Evolutionary conservation across 148 eudicot species (phyloP).

Genomic region (Nepenthes mirabilis): DNA sequence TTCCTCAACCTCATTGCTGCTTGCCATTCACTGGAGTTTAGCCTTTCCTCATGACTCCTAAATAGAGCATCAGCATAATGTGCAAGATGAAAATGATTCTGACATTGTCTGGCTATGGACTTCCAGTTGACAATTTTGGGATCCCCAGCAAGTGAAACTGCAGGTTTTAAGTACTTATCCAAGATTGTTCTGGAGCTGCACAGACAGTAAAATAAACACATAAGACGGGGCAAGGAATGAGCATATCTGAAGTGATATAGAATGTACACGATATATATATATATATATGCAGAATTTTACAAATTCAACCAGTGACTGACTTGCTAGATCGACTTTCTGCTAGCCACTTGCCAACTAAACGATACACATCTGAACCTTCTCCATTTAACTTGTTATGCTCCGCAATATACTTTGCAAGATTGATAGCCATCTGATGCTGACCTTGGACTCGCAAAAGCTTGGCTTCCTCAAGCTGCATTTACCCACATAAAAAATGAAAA

Average conservation of each 20-base stretch:
- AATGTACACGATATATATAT: background rate
- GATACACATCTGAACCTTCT: constrained; percentile 74
- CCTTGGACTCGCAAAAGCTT: constrained; percentile 90
- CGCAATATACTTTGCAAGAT: constrained; percentile 74
- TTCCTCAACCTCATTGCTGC: constrained; percentile 87
- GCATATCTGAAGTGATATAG: background rate
- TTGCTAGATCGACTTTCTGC: constrained; percentile 97
- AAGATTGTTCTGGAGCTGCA: constrained; percentile 94
- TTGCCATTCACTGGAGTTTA: constrained; percentile 91
- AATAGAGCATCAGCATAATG: constrained; percentile 92
- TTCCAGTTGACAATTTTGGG: constrained; percentile 28
- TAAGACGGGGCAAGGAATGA: constrained; percentile 4
- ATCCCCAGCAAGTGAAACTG: constrained; percentile 63
- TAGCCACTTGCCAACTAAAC: constrained; percentile 95
- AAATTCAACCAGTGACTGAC: constrained; percentile 27
- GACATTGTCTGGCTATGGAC: constrained; percentile 50
- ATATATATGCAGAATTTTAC: background rate
- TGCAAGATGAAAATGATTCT: constrained; percentile 93
- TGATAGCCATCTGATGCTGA: constrained; percentile 89
- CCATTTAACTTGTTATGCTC: constrained; percentile 45
- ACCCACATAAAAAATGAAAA: background rate
- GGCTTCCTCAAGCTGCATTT: constrained; percentile 89
- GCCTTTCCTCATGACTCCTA: constrained; percentile 82
- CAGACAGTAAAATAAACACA: constrained; percentile 6
- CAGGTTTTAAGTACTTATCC: constrained; percentile 83